Conservation (phyloP, 2,329 filamentous ascomycete species). For the Xylariales sp. region DNA sequence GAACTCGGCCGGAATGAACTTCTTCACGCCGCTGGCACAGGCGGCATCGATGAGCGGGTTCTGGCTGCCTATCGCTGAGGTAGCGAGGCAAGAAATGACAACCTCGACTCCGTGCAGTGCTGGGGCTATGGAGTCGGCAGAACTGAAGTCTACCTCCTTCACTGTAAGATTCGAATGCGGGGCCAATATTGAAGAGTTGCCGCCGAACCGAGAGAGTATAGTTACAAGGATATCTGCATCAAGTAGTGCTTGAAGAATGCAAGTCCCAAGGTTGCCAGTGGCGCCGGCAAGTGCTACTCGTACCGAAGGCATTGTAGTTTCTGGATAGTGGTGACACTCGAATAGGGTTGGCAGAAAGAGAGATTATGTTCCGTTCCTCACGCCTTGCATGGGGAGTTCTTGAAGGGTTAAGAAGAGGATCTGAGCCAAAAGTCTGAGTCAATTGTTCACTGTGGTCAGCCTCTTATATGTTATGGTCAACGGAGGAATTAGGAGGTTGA, state of each 20-base stretch:
- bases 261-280: conserved; percentile 26
- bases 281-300: not conserved
- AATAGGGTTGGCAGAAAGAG: too few relatives aligned
- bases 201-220: conserved; percentile 43
- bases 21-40: conserved; percentile 52
- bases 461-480: too few relatives aligned
- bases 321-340: too few relatives aligned
- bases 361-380: too few relatives aligned
- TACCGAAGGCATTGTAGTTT: too few relatives aligned
- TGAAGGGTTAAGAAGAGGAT: too few relatives aligned
- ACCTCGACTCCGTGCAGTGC: conserved; percentile 54
- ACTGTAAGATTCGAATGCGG: conserved; percentile 32
- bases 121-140: conserved; percentile 37
- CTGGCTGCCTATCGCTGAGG: conserved; percentile 40
- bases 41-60: conserved; percentile 52
- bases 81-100: conserved; percentile 33
- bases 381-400: too few relatives aligned
- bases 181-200: conserved; percentile 22
- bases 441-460: too few relatives aligned
- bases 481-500: too few relatives aligned
- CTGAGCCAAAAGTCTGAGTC: too few relatives aligned
- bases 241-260: conserved; percentile 29
- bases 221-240: conserved; percentile 40
- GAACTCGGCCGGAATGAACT: conserved; percentile 60
- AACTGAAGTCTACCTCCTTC: conserved; percentile 40